Evolutionary conservation across 306 rosid species (phyloP).

Genomic region (Vigna hirtella): DNA sequence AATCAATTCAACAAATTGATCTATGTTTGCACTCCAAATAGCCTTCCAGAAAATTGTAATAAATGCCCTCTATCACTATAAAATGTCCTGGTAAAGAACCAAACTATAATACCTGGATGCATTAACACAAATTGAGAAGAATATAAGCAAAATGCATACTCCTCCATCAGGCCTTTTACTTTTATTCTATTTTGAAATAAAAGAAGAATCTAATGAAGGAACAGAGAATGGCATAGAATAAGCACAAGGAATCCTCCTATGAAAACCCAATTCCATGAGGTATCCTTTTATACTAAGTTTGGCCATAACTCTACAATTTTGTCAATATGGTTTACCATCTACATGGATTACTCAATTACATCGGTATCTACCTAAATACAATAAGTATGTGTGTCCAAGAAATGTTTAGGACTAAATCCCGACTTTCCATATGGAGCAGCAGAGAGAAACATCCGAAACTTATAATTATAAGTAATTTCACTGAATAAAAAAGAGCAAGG

Average conservation of each 20-base stretch:
- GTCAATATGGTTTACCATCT: conserved; percentile 6
- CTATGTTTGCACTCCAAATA: background rate
- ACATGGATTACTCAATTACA: conserved; percentile 14
- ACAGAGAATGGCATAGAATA: background rate
- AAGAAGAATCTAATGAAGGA: conserved; percentile 16
- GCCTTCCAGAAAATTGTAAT: conserved; percentile 26
- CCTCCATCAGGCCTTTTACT: conserved; percentile 18
- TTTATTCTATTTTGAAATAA: background rate
- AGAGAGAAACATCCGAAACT: conserved; percentile 40
- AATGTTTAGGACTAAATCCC: conserved; percentile 14
- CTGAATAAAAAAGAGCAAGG: conserved; percentile 15
- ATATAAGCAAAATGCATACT: conserved; percentile 3
- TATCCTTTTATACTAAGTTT: conserved; percentile 25
- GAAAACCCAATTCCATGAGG: conserved; percentile 13
- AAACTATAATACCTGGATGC: conserved; percentile 11
- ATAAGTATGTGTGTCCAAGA: background rate
- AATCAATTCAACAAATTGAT: conserved; percentile 2
- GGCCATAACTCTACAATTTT: background rate
- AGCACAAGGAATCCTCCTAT: background rate
- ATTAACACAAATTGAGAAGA: conserved; percentile 16
- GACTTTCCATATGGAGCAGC: conserved; percentile 26
- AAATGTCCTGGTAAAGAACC: background rate
- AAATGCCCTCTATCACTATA: background rate
- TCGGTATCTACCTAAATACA: conserved; percentile 15
- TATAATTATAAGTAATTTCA: conserved; percentile 15